phyloP scores from a whole-genome alignment of 164 flowering plant species.

The Paratinospora sagittata region DNA sequence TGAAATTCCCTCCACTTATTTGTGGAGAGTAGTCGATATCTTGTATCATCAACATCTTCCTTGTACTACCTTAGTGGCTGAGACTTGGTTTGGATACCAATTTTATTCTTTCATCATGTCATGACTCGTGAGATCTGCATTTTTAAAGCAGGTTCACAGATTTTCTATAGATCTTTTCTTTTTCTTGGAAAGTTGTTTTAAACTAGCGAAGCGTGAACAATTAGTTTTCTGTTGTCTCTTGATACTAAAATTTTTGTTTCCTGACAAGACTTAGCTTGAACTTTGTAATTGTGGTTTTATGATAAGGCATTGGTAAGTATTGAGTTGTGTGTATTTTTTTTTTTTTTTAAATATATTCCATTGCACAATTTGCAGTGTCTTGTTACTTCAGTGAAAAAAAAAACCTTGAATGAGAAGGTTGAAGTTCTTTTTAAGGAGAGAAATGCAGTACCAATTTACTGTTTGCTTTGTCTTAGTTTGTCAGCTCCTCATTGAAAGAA shows the following conservation, averaged over 20 bases:
- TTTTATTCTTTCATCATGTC: no score
- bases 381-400: background rate
- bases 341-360: background rate
- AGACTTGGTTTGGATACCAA: no score
- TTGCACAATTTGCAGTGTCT: background rate
- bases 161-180: no score
- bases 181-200: background rate
- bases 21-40: background rate
- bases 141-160: no score
- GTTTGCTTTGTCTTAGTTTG: slow-evolving; percentile 47
- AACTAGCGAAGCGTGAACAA: background rate
- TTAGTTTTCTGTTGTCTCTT: background rate
- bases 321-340: background rate
- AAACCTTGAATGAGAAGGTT: background rate
- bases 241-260: background rate
- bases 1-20: background rate
- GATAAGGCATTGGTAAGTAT: background rate
- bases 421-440: background rate
- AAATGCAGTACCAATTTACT: background rate
- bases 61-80: no score
- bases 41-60: no score
- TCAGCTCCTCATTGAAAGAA: slow-evolving; percentile 72
- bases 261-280: background rate
- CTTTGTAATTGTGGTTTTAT: no score
- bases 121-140: no score